Evolutionary conservation across 2,329 filamentous ascomycete genomes (phyloP).

Genomic region (Hymenoscyphus linearis): DNA sequence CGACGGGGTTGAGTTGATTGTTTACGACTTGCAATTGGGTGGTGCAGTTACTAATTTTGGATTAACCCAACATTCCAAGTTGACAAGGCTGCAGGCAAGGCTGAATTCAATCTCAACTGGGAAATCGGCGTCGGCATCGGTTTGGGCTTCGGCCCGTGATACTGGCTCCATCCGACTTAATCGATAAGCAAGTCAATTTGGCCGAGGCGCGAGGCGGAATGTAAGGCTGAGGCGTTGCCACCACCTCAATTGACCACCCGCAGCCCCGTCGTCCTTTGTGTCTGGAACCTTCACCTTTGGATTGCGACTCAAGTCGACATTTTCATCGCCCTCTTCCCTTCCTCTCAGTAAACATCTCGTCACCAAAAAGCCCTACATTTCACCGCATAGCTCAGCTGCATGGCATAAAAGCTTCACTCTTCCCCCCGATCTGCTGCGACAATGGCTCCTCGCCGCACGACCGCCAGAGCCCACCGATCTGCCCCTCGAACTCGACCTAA

Average conservation of each 20-base stretch:
- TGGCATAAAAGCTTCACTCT: background rate
- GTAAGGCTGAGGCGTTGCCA: background rate
- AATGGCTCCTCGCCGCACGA: background rate
- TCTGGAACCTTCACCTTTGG: background rate
- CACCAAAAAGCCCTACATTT: background rate
- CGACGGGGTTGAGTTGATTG: background rate
- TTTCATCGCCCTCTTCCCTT: background rate
- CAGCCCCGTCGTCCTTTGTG: background rate
- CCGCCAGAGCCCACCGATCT: background rate
- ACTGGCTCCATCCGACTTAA: too few species aligned
- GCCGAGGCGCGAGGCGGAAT: background rate
- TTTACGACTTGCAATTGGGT: background rate
- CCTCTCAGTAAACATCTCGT: background rate
- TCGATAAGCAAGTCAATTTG: background rate
- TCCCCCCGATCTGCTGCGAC: background rate
- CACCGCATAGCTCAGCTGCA: background rate
- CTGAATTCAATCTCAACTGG: background rate
- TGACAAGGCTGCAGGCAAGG: background rate
- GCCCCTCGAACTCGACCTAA: slow-evolving; percentile 20
- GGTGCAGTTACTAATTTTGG: too few species aligned
- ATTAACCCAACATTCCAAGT: too few species aligned
- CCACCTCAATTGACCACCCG: background rate
- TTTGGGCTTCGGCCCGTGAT: too few species aligned
- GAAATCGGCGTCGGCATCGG: background rate
- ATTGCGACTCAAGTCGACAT: too few species aligned